Conservation (phyloP, 305 asterid genomes). For the Fraxinus paxiana region DNA sequence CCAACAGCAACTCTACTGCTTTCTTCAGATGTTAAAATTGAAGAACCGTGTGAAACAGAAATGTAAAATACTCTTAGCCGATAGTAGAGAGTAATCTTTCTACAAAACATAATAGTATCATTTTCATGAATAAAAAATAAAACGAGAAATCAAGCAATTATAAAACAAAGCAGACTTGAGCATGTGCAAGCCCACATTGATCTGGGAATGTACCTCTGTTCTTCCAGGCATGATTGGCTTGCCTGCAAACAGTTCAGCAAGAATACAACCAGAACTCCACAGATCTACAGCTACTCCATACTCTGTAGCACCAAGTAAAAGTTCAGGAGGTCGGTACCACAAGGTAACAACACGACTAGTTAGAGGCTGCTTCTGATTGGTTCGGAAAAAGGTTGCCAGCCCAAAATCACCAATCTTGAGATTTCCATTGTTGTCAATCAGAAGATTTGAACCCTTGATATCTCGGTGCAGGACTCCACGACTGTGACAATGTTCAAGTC, state of each 20-base stretch:
- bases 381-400: conserved; percentile 61
- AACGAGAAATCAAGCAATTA: background rate
- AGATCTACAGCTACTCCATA: conserved; percentile 79
- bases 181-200: background rate
- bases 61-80: background rate
- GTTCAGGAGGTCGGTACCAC: conserved; percentile 94
- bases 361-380: conserved; percentile 63
- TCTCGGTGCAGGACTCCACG: conserved; percentile 84
- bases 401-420: conserved; percentile 89
- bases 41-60: background rate
- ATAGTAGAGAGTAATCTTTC: background rate
- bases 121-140: background rate
- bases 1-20: background rate
- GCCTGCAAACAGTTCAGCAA: conserved; percentile 74
- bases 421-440: conserved; percentile 60
- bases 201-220: conserved; percentile 58
- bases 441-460: conserved; percentile 76
- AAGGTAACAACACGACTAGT: conserved; percentile 89
- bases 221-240: conserved; percentile 90
- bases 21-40: background rate
- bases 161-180: background rate
- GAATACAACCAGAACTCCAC: conserved; percentile 91
- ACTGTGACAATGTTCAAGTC: conserved; percentile 82
- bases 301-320: conserved; percentile 71
- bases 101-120: background rate